Evolutionary conservation across 1,139 yeast genomes (phyloP).

Genomic region (Debaryomycetaceae sp.): DNA sequence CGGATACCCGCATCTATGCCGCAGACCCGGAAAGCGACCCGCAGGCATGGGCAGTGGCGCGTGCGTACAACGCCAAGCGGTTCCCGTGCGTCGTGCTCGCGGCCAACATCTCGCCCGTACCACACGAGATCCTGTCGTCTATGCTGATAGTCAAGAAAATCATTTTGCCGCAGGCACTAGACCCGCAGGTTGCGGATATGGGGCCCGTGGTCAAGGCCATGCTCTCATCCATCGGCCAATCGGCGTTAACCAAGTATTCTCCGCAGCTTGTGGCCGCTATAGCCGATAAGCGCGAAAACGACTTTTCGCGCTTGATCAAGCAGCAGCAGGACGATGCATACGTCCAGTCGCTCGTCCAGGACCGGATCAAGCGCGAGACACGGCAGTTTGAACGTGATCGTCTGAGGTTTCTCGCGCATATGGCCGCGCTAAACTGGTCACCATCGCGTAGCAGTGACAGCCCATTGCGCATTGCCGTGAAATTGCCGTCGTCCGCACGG

Average conservation of each 20-base stretch:
- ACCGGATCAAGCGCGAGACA: constrained; percentile 3
- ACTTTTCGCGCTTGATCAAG: constrained; percentile 37
- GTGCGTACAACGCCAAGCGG: constrained; percentile 25
- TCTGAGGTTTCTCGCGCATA: neutral
- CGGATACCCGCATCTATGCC: constrained; percentile 32
- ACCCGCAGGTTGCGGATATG: neutral
- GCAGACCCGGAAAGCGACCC: constrained; percentile 28
- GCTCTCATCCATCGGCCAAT: constrained; percentile 3
- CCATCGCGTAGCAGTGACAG: neutral
- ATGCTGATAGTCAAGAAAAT: constrained; percentile 15
- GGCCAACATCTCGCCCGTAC: constrained; percentile 41
- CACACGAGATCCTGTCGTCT: constrained; percentile 33
- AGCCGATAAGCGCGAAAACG: constrained; percentile 43
- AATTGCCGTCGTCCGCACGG: constrained; percentile 49
- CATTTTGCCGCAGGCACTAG: neutral
- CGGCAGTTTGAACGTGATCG: neutral
- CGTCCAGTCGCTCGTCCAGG: constrained; percentile 31
- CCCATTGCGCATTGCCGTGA: constrained; percentile 21
- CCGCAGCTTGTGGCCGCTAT: constrained; percentile 44
- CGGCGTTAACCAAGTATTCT: constrained; percentile 29
- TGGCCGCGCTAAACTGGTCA: neutral
- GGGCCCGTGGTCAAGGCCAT: neutral
- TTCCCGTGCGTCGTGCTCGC: constrained; percentile 37
- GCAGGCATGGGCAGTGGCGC: constrained; percentile 43
- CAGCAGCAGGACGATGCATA: constrained; percentile 52